Evolutionary conservation across 148 eudicot genomes (phyloP), one percentile per base, ranked within the genome.

Genomic region (Camellia japonica): DNA sequence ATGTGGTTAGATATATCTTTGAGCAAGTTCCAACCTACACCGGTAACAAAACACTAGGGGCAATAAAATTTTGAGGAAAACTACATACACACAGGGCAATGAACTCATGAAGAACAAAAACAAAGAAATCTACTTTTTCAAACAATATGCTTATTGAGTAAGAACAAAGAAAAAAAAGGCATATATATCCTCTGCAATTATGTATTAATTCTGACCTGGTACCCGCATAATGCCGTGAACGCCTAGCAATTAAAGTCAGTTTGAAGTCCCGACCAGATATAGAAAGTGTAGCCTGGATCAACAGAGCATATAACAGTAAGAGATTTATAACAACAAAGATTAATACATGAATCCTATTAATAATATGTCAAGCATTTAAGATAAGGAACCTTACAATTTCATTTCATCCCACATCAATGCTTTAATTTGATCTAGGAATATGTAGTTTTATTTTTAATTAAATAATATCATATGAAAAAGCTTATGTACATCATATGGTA

Each of bases 211-310:
- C 86, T 74, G 49, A 94, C 98, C 95, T 93, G 84, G 98, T 95
- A 46, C 98, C 98, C 56, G 98, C 98, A 93, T 93, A 93, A 89
- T 93, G 97, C 23, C 97, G 94, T 49, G 98, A 95, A 71, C 98
- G 93, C 83, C 98, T 92, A 42, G 97, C 94, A 80, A 95, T 91
- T 54, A 95, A 86, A 72, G 94, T 90, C 79, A 93, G 52, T 68
- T 79, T 90, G 76, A 95, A 90, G 78, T 89, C 83, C 85, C 88
- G 84, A 58, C 97, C 97, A 83, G 88, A 87, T 78, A 92, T 80
- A 73, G 94, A 84, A 76, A 91, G 81, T 79, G 89, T 87, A 55
- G 86, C 90, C 98, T 95, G 88, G 73, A 81, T 69, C 70, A 41
- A 77, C 43, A 77, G n/a, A 81, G 82, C 55, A 80, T 59, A 60